Evolutionary conservation across 257 asterid genomes (phyloP), one percentile per base, ranked within the genome.

Genomic region (Salvia splendens): DNA sequence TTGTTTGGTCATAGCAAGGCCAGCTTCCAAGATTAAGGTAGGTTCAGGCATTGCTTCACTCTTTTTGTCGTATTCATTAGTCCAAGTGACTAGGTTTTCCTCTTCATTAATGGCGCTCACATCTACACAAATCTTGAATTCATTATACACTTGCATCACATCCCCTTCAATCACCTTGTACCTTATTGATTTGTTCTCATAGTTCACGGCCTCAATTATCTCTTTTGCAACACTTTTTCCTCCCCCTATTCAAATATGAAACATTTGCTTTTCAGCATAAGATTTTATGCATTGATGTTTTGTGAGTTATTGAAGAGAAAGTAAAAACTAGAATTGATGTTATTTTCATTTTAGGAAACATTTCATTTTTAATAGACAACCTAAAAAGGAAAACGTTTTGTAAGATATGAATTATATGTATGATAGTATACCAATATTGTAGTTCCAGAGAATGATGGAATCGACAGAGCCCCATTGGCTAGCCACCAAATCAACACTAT

Each of bases 401-500:
- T 24, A 24, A 24, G 30, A 24, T 24, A 24, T 24, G 30, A 24
- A 0, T 24, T 0, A 24, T 2, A 2, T 24, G 30, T 35, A 35
- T 35, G 40, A 35, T 35, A 35, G 5, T 35, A 8, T 50, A 70
- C 54, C 68, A 3, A 9, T 4, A 4, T 3, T 17, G 14, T 8
- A 57, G 8, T 65, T 43, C 74, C 65, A 61, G 12, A 2, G 3
- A 52, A 72, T 36, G 70, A 65, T 6, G 6, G 79, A 75, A 5
- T 81, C 79, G 17, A 60, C 77, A 3, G 50, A 50, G 38, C 82
- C 85, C 73, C 75, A 65, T 11, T 58, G 65, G 14, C 85, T 82
- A 0, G 11, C 14, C 6, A 20, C 61, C 38, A 74, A 40, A 33
- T 76, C 69, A 17, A 66, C 76, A 9, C 75, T 36, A 0, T 69